A percentile compares a stretch with the other conserved stretches of the same genome.
Evolutionary conservation across 768 basidiomycete species (phyloP).

Genomic region (Hirschioporus abietinus): DNA sequence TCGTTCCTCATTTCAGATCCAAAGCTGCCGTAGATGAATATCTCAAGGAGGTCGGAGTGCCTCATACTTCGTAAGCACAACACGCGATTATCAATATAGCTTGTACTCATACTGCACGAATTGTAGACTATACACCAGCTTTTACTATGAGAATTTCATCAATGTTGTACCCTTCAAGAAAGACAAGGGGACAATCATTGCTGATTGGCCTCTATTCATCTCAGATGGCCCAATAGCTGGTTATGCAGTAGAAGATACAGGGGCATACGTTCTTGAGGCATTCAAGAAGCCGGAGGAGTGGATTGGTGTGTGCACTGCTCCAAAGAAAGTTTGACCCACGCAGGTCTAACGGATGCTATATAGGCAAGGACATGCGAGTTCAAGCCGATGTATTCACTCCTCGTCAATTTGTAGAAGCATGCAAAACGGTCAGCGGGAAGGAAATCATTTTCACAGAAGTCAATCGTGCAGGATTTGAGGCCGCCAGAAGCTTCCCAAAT

Average conservation of each 20-base stretch:
- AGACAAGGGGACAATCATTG: background rate
- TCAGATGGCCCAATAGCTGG: background rate
- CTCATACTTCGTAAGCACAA: constrained; percentile 15
- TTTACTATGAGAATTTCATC: constrained; percentile 1
- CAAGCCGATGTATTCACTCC: background rate
- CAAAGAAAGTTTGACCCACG: background rate
- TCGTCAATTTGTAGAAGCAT: background rate
- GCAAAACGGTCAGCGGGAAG: background rate
- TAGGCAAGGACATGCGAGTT: constrained; percentile 1
- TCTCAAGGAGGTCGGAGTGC: constrained; percentile 20
- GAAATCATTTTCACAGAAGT: background rate
- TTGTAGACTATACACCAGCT: constrained; percentile 6
- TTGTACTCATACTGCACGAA: too few relatives aligned
- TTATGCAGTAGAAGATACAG: constrained; percentile 8
- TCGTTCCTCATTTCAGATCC: constrained; percentile 20
- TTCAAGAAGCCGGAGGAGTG: constrained; percentile 12
- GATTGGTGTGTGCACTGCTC: constrained; percentile 8
- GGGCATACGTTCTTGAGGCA: constrained; percentile 9
- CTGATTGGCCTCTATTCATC: background rate
- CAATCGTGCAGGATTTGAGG: background rate
- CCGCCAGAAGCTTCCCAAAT: too few relatives aligned
- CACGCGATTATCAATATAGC: too few relatives aligned
- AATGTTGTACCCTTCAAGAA: background rate
- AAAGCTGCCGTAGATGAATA: constrained; percentile 22
- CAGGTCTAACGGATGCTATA: background rate